Percentiles rank a stretch among this genome's conserved stretches.
phyloP scores from a whole-genome alignment of 331 rosid genomes.

The Prunus yedoensis region DNA sequence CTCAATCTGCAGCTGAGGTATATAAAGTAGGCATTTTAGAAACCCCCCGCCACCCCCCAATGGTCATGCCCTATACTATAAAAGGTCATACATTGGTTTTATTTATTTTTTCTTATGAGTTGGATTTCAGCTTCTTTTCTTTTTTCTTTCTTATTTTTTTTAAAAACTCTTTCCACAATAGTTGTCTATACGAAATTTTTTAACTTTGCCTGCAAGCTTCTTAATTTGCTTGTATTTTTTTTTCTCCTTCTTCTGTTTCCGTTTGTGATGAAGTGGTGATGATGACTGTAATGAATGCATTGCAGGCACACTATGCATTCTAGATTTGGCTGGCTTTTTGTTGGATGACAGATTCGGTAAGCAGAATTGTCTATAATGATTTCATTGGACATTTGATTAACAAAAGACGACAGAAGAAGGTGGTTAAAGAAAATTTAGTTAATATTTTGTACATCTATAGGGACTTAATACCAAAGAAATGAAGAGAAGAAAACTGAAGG shows the following conservation, averaged over 20 bases:
- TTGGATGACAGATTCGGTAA: slow-evolving; percentile 24
- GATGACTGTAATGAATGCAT: not conserved
- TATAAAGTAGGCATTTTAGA: too few species aligned
- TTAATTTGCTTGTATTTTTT: not conserved
- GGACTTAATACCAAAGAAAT: not conserved
- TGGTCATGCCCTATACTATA: too few species aligned
- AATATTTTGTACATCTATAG: slow-evolving; percentile 15
- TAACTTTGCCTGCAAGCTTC: not conserved
- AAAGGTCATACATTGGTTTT: too few species aligned
- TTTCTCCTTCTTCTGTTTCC: too few species aligned
- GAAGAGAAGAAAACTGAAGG: slow-evolving; percentile 1
- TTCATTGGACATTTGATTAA: slow-evolving; percentile 20
- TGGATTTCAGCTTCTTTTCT: not conserved
- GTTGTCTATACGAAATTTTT: not conserved
- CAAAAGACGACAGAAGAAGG: slow-evolving; percentile 5
- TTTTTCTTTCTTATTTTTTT: not conserved
- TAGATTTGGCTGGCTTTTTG: slow-evolving; percentile 17
- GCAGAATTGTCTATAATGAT: slow-evolving; percentile 23
- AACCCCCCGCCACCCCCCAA: too few species aligned
- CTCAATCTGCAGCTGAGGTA: too few species aligned
- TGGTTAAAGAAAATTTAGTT: slow-evolving; percentile 3
- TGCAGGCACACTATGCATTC: slow-evolving; percentile 35
- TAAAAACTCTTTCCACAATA: not conserved
- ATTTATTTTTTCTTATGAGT: not conserved
- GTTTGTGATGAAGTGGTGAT: slow-evolving; percentile 6